A percentile compares a stretch with the other conserved stretches of the same genome.
These are phyloP conservation scores for Murraya koenigii DNA, from an alignment of 345 rosid species.

Conservation along the genomic window DNA sequence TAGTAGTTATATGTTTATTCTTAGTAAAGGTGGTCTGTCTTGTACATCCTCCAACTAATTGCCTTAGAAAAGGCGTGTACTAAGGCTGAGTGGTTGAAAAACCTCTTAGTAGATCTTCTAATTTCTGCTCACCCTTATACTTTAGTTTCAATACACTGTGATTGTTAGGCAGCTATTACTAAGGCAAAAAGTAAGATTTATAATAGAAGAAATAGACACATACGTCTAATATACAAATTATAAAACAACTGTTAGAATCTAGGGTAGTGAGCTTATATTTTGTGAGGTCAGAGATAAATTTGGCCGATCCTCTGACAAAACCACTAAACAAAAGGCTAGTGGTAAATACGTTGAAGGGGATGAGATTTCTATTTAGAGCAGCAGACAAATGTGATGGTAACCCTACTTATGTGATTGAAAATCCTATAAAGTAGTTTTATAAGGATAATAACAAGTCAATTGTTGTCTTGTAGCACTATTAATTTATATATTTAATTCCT, in stretches of 20 bases:
- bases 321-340: neutral
- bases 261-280: neutral
- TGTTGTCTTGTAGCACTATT: too few relatives aligned
- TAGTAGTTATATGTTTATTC: neutral
- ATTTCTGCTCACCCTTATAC: neutral
- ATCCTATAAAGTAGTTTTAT: too few relatives aligned
- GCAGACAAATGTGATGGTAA: neutral
- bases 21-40: neutral
- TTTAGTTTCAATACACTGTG: neutral
- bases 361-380: neutral
- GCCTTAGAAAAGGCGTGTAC: neutral
- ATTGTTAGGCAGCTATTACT: neutral
- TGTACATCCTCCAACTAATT: neutral
- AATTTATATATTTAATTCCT: too few relatives aligned
- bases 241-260: neutral
- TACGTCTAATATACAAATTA: neutral
- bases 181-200: neutral
- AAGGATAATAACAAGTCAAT: neutral
- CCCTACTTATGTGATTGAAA: neutral
- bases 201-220: neutral
- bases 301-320: neutral
- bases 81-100: neutral
- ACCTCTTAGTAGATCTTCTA: neutral
- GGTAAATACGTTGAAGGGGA: too few relatives aligned
- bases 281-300: neutral